Base-by-base conservation (phyloP, 2,329 filamentous ascomycete species). In the Colletotrichum sp. region DNA sequence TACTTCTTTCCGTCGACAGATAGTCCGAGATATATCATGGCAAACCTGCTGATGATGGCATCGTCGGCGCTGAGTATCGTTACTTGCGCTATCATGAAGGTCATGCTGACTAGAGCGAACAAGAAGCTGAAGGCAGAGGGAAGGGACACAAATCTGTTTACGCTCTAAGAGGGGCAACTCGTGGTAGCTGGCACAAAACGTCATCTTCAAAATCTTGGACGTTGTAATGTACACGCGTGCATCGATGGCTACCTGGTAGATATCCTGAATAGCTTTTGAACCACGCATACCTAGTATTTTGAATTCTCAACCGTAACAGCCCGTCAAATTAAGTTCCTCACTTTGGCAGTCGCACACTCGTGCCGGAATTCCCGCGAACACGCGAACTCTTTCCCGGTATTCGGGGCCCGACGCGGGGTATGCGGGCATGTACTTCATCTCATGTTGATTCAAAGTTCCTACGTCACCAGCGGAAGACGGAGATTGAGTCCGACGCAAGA, bases 1-100 rank as follows among this genome's bases (percentile, higher is more conserved):
- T 87, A 86, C 68, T 83, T 86, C 68, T 86, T 86, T 72, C 77
- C 79, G 0, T 71, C 78, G 0, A 76, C 68, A 10, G 81, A 83
- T 16, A 78, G 71, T 1, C 83, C 83, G 3, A 78, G 82, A 0
- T 84, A 83, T 43, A 74, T 79, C 0, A 81, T 77, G 76, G 82
- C 79, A 7, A 83, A 81, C 77, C 78, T 82, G 34, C 24, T 80
- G 66, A 73, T 76, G 74, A 74, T 74, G 72, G 72, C 55, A 4
- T 74, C 67, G 1, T 74, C 72, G 4, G 72, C 67, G 8, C 18
- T 71, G 13, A 71, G 60, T 21, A 67, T 71, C 8, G 67, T 71
- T 10, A 74, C 72, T 8, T 74, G 72, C 34, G 60, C 61, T 1
- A 57, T 67, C 21, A 74, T 70, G 72, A 74, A 74, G 61, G 30